Evolutionary conservation across 345 rosid genomes (phyloP).

Genomic region (Eucalyptus curtisii): DNA sequence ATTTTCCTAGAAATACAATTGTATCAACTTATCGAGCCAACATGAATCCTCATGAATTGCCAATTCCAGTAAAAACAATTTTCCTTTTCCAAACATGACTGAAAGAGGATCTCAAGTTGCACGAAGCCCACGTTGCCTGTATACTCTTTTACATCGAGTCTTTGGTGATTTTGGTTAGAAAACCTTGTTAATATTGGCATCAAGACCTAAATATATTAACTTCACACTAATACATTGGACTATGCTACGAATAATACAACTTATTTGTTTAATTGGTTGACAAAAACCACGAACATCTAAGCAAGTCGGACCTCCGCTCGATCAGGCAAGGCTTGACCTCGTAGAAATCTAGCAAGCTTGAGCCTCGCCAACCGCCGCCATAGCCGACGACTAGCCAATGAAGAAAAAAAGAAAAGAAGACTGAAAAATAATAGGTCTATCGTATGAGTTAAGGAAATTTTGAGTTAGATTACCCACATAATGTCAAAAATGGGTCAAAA

Average conservation of each 20-base stretch:
- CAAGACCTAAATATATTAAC: neutral
- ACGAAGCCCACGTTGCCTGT: neutral
- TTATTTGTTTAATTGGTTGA: neutral
- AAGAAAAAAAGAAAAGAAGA: too few relatives aligned
- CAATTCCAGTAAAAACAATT: neutral
- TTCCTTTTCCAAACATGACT: neutral
- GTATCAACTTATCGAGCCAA: neutral
- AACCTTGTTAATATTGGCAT: neutral
- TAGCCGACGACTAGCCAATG: too few relatives aligned
- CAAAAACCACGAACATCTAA: neutral
- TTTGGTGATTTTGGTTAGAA: neutral
- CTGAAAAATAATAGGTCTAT: too few relatives aligned
- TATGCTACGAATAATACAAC: neutral
- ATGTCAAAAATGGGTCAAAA: too few relatives aligned
- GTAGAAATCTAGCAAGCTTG: accelerated
- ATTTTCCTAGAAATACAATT: too few relatives aligned
- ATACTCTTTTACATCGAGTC: neutral
- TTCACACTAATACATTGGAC: neutral
- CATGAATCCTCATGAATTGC: neutral
- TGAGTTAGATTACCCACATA: too few relatives aligned
- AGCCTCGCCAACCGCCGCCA: too few relatives aligned
- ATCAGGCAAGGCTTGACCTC: too few relatives aligned
- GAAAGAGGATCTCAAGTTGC: neutral
- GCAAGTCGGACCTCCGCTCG: neutral
- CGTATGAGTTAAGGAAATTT: too few relatives aligned